Base-by-base conservation (phyloP, 768 basidiomycete species). In the Lyophyllum semitale region DNA sequence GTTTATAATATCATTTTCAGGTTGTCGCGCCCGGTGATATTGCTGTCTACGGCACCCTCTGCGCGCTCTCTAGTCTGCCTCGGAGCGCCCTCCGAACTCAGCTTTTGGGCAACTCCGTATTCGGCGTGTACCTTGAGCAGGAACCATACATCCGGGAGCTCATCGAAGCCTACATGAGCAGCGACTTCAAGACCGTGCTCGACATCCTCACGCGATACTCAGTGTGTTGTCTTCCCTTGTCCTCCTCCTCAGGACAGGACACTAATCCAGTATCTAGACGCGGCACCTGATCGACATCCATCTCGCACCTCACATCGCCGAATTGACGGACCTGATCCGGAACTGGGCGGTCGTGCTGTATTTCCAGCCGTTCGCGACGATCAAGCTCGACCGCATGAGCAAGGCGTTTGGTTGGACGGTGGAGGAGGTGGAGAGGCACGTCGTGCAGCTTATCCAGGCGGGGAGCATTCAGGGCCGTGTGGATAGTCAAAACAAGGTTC, bases 61-160 rank as follows among this genome's bases (percentile, higher is more conserved):
- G 91, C 61, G 89, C 90, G 3, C 83, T 98, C 4, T 88, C 94
- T 0, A 89, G 82, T 37, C 77, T 93, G 54, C 73, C 84, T 4
- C 83, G 96, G 6, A 77, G 81, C 0, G 77, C 82, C 17, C 85
- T 98, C 73, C 88, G 88, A 66, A 57, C 80, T 0, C 81, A 82
- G 61, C 70, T 90, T 4, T 70, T 93, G 27, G 87, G 85, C 54
- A 91, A 89, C 65, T 70, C 87, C 1, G 73, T 76, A 8, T 93
- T 96, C 64, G 77, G 84, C 11, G 73, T 83, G 23, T 93, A 89
- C 69, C 82, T 95, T 43, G 95, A 96, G 64, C 85, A 91, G 60
- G 92, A 94, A 67, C 85, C 89, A 0, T 94, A 95, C 65, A 67
- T 95, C 30, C 84, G 95, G 33, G 94, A 96, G 50, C 81, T 97